Evolutionary conservation across 192 early-diverging fungal genomes (phyloP).

Genomic region (Backusella macrospora): DNA sequence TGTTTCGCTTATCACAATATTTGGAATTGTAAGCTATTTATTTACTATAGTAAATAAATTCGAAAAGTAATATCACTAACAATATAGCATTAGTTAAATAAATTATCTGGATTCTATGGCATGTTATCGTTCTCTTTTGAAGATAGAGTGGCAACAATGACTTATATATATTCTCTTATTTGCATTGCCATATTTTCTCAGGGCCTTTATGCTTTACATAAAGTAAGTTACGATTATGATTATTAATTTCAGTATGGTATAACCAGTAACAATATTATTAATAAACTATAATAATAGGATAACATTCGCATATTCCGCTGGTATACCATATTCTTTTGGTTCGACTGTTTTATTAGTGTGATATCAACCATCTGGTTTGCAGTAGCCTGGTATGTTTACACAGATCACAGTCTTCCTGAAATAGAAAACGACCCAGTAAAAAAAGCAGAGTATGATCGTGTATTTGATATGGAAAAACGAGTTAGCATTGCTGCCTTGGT

Average conservation of each 20-base stretch:
- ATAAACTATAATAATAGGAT: slow-evolving; percentile 20
- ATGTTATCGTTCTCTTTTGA: slow-evolving; percentile 37
- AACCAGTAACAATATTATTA: not conserved
- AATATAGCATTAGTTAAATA: slow-evolving; percentile 36
- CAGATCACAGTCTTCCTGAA: slow-evolving; percentile 37
- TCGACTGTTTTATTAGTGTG: slow-evolving; percentile 34
- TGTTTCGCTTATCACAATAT: slow-evolving; percentile 23
- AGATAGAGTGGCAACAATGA: slow-evolving; percentile 24
- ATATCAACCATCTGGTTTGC: slow-evolving; percentile 33
- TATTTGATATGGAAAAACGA: slow-evolving; percentile 37
- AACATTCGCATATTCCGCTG: slow-evolving; percentile 30
- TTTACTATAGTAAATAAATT: not conserved
- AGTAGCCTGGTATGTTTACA: slow-evolving; percentile 38
- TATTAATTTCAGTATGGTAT: not conserved
- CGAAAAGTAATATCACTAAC: not conserved
- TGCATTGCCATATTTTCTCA: slow-evolving; percentile 26
- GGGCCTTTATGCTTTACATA: slow-evolving; percentile 35
- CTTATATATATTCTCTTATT: slow-evolving; percentile 38
- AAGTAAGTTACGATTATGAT: slow-evolving; percentile 13
- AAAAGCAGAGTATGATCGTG: slow-evolving; percentile 30
- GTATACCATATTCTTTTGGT: slow-evolving; percentile 41
- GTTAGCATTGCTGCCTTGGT: slow-evolving; percentile 34
- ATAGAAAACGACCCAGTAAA: slow-evolving; percentile 17
- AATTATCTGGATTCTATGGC: slow-evolving; percentile 42
- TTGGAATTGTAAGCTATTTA: slow-evolving; percentile 27